These are phyloP conservation scores for Vanrija sp. DNA, from an alignment of 1,284 basidiomycete genomes.

Conservation along the genomic window DNA sequence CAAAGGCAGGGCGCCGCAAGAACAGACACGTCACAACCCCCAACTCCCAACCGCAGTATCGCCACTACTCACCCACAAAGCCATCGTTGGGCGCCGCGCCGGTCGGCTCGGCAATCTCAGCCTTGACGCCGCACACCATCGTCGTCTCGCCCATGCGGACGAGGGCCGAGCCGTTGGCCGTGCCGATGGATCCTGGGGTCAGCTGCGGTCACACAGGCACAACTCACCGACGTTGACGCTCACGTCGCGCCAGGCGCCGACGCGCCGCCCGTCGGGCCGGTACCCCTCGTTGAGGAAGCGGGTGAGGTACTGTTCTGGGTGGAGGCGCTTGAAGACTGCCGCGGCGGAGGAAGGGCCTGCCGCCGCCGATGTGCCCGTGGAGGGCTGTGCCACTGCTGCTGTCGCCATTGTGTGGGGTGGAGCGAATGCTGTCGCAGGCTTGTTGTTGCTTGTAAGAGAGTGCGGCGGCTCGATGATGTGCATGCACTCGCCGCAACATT, in stretches of 20 bases:
- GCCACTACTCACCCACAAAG: conserved; percentile 64
- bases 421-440: too few species aligned
- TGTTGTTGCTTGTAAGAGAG: too few species aligned
- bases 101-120: conserved; percentile 86
- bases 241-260: conserved; percentile 62
- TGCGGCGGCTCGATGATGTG: neutral
- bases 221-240: conserved; percentile 68
- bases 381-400: neutral
- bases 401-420: conserved; percentile 7
- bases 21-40: too few species aligned
- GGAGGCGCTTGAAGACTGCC: conserved; percentile 72
- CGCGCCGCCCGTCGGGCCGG: conserved; percentile 69
- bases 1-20: too few species aligned
- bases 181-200: conserved; percentile 72
- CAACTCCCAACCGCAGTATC: too few species aligned
- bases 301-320: conserved; percentile 74
- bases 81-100: conserved; percentile 69
- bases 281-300: conserved; percentile 68
- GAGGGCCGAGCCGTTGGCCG: conserved; percentile 83
- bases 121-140: conserved; percentile 87
- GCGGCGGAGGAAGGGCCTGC: conserved; percentile 52
- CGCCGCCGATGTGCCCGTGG: conserved; percentile 11
- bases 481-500: neutral
- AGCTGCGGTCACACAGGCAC: neutral
- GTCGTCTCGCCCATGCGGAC: conserved; percentile 87